Evolutionary conservation across 169 alveolate species (phyloP).

Genomic region (Eimeria acervulina): DNA sequence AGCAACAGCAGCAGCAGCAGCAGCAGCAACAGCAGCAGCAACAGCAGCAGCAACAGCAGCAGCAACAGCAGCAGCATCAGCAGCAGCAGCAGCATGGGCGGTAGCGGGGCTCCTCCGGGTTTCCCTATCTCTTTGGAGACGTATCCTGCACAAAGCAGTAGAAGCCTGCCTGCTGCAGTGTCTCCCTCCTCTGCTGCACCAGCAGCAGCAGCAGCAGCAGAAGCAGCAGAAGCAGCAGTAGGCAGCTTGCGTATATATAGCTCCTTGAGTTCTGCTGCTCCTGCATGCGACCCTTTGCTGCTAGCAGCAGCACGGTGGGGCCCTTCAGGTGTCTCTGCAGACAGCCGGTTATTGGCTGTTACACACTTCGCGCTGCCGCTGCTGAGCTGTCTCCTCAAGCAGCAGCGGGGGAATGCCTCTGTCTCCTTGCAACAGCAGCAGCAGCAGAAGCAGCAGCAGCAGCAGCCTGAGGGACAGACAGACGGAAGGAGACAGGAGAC

Average conservation of each 20-base stretch:
- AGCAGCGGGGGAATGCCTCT: neutral
- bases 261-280: neutral
- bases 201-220: constrained; percentile 29
- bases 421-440: too few relatives aligned
- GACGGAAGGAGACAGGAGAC: neutral
- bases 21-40: constrained; percentile 13
- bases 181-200: neutral
- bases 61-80: constrained; percentile 53
- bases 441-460: too few relatives aligned
- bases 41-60: neutral
- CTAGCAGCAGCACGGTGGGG: neutral
- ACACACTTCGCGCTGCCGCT: neutral
- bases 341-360: too few relatives aligned
- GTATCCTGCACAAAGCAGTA: neutral
- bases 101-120: neutral
- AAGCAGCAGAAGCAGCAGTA: neutral
- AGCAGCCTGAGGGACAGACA: too few relatives aligned
- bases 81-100: too few relatives aligned
- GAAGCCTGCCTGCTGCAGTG: neutral
- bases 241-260: neutral
- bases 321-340: constrained; percentile 7
- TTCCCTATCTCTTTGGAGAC: constrained; percentile 20
- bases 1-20: constrained; percentile 33
- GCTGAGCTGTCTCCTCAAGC: neutral
- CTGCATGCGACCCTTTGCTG: too few relatives aligned